Percentiles rank a stretch among this genome's conserved stretches.
These are phyloP conservation scores for Populus euphratica DNA, from an alignment of 345 rosid genomes.

Conservation along the genomic window DNA sequence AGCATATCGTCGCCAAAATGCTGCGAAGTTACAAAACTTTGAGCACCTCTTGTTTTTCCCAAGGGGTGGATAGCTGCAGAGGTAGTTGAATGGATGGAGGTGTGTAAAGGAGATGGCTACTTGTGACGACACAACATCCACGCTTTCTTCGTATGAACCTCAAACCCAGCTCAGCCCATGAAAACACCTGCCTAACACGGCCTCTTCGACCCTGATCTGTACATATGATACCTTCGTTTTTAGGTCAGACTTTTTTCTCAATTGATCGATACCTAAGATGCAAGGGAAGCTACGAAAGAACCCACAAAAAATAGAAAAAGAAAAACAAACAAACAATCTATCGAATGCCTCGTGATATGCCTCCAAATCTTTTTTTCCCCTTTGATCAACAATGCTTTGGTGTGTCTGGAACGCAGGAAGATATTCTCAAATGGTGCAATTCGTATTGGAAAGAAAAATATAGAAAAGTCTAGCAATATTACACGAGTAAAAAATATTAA, in stretches of 20 bases:
- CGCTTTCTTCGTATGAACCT: background rate
- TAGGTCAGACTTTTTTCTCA: background rate
- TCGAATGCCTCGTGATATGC: background rate
- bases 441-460: too few relatives aligned
- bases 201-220: background rate
- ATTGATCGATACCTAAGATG: background rate
- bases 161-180: too few relatives aligned
- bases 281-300: background rate
- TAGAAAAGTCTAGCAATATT: too few relatives aligned
- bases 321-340: background rate
- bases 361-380: background rate
- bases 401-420: too few relatives aligned
- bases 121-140: background rate
- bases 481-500: too few relatives aligned
- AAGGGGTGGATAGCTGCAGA: background rate
- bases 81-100: background rate
- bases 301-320: too few relatives aligned
- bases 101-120: background rate
- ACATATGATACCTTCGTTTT: background rate
- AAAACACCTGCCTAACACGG: too few relatives aligned
- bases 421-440: too few relatives aligned
- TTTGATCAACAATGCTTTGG: too few relatives aligned
- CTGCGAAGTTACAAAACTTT: background rate
- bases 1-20: background rate
- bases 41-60: background rate